Conservation (phyloP, 768 basidiomycete genomes). For the Baorangia bicolor region DNA sequence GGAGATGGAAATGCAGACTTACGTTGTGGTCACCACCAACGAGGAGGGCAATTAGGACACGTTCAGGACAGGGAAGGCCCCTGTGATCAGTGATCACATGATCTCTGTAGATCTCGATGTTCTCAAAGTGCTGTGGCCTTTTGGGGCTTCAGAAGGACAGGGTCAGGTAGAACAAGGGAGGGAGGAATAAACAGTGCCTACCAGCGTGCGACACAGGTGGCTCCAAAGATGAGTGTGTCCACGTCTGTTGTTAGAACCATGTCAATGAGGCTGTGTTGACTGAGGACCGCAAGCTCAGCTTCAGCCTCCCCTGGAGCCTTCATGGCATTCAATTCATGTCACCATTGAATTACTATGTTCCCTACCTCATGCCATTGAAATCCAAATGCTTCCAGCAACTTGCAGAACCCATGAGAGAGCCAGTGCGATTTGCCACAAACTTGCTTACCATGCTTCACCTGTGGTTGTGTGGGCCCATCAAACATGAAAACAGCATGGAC, state of each 20-base stretch:
- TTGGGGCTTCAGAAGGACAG: background rate
- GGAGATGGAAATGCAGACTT: background rate
- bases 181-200: background rate
- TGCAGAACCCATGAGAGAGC: background rate
- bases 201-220: background rate
- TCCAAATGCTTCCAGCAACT: background rate
- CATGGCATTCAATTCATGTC: background rate
- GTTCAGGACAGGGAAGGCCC: too few relatives aligned
- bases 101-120: background rate
- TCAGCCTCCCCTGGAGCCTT: conserved; percentile 1
- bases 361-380: background rate
- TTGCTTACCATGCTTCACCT: background rate
- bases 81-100: background rate
- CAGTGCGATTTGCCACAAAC: background rate
- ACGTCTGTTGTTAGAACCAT: background rate
- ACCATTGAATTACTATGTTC: background rate
- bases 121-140: background rate
- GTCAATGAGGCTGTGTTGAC: background rate
- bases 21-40: background rate
- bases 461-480: too few relatives aligned
- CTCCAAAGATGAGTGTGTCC: background rate
- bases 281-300: too few relatives aligned
- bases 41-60: background rate
- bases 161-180: too few relatives aligned
- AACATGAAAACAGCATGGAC: too few relatives aligned